Base-by-base conservation (phyloP, 2,329 filamentous ascomycete genomes). In the Monilinia fructigena region DNA sequence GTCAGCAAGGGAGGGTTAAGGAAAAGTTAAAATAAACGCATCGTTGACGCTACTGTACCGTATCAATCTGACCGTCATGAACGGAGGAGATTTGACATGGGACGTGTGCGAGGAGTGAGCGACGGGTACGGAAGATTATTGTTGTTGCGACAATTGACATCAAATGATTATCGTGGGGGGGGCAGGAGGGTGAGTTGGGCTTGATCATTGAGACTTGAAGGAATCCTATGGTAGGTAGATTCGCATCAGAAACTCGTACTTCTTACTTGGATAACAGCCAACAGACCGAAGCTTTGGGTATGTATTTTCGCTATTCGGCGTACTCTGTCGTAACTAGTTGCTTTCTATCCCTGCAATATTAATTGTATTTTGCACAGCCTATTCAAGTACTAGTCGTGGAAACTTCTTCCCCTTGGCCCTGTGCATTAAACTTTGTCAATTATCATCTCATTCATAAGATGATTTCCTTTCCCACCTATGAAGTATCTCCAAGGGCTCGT, bases 301-400 rank as follows among this genome's bases (percentile, higher is more conserved):
- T 58, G 55, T 16, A 31, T 58, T 58, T 28, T 20, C 31, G 26
- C 60, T 40, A 11, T 38, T 53, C 20, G 61, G 38, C 38, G 50
- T 38, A 2, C 31, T 35, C 31, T 35, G 31, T 35, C 31, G 35
- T 23, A 45, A 38, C 10, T 14, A 14, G 12, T 14, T 45, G 11
- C 40, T 45, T 45, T 16, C 16, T 28, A 45, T 31, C 61, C 61
- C 40, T 64, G 61, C 28, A 56, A 38, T 56, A 64, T 64, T 40
- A n/a, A n/a, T 64, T 23, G 61, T 55, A 64, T 47, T 55, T 55
- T 64, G 61, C 61, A 64, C 61, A 64, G 61, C 61, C 61, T 55
- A 5, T 35, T 45, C 42, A 40, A 16, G 40, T 28, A 28, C 28
- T 28, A 28, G 28, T 48, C 28, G 52, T 64, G 40, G 23, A 61